Conservation (phyloP, 208 protist genomes). For the Trypanosoma theileri region DNA sequence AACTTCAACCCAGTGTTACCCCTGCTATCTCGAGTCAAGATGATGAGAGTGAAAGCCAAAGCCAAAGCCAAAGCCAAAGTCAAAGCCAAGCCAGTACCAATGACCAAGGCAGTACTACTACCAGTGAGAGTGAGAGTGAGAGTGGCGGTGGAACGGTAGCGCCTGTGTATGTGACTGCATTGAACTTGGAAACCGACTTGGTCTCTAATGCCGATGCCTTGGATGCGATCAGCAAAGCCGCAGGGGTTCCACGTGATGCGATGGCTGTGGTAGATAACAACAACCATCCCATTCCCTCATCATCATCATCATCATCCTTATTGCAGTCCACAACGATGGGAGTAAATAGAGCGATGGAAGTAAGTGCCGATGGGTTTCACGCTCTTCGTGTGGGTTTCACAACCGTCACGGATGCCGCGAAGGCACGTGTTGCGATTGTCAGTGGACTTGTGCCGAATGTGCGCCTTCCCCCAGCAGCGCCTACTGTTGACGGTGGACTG, state of each 20-base stretch:
- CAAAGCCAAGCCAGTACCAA: too few relatives aligned
- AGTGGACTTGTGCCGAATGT: background rate
- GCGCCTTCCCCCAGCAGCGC: background rate
- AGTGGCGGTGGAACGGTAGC: background rate
- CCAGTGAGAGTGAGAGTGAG: background rate
- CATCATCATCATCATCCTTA: too few relatives aligned
- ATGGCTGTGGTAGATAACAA: slow-evolving; percentile 1
- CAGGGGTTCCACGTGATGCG: background rate
- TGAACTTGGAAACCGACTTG: background rate
- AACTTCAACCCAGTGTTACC: too few relatives aligned
- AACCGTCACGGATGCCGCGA: background rate
- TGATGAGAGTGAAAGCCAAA: too few relatives aligned
- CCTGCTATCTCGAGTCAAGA: too few relatives aligned
- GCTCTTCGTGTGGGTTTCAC: background rate
- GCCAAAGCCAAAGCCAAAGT: too few relatives aligned
- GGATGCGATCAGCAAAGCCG: background rate
- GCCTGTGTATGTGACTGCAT: background rate
- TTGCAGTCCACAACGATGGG: too few relatives aligned
- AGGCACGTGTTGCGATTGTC: background rate
- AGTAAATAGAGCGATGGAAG: too few relatives aligned
- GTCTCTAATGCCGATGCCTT: background rate
- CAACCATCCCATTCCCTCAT: background rate
- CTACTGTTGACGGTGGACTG: background rate
- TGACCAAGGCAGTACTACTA: too few relatives aligned
- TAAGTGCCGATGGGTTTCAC: background rate